Evolutionary conservation across 352 stramenopile genomes (phyloP).

Genomic region (Blastocystis sp.): DNA sequence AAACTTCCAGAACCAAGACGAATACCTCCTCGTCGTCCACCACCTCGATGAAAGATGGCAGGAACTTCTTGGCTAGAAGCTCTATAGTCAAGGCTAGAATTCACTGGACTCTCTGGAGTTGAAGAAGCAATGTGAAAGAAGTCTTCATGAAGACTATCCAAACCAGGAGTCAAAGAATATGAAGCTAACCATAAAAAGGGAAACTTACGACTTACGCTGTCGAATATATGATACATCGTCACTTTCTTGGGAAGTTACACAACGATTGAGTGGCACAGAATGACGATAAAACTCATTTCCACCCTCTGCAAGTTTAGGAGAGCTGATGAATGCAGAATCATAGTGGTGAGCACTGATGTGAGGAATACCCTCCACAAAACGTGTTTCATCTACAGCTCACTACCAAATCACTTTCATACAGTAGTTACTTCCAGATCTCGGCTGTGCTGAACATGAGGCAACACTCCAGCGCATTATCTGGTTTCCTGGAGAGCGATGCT

Average conservation of each 20-base stretch:
- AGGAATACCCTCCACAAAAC: background rate
- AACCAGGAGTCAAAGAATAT: background rate
- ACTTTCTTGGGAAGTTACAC: background rate
- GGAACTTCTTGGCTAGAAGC: background rate
- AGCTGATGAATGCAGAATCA: background rate
- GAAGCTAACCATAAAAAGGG: background rate
- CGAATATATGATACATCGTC: background rate
- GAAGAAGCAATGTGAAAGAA: background rate
- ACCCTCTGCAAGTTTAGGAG: background rate
- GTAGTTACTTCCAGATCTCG: background rate
- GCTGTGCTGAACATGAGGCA: background rate
- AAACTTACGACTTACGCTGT: background rate
- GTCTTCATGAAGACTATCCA: background rate
- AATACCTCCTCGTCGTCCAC: background rate
- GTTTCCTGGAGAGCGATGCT: background rate
- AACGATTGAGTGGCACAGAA: background rate
- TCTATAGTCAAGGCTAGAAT: constrained; percentile 37
- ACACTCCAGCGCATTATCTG: constrained; percentile 22
- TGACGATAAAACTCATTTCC: background rate
- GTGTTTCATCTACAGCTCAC: constrained; percentile 6
- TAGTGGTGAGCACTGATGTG: constrained; percentile 33
- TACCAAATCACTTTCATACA: background rate
- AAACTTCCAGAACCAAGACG: background rate
- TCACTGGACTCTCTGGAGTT: constrained; percentile 44
- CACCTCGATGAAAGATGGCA: constrained; percentile 33